Conservation (phyloP, 1,284 basidiomycete species). For the Cryptococcus sp. region DNA sequence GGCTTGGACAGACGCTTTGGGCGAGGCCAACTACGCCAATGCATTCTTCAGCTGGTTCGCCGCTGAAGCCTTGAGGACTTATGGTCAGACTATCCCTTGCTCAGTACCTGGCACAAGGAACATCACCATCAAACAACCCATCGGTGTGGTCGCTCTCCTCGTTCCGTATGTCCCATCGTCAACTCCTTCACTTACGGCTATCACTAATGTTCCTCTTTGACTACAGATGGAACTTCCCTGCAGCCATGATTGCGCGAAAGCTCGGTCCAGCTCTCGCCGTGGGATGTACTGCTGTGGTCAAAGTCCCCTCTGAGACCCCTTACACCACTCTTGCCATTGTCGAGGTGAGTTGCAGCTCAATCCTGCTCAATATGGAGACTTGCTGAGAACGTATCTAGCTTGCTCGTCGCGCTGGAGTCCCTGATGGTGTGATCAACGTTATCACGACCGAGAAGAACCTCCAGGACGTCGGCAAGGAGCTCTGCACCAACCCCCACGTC, state of each 20-base stretch:
- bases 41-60: constrained; percentile 85
- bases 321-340: constrained; percentile 79
- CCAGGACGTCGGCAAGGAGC: constrained; percentile 47
- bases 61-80: constrained; percentile 75
- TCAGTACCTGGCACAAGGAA: constrained; percentile 73
- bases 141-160: constrained; percentile 62
- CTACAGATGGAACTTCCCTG: constrained; percentile 75
- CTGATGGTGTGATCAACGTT: constrained; percentile 92
- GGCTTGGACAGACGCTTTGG: constrained; percentile 75
- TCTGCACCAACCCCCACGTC: constrained; percentile 46
- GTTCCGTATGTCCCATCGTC: constrained; percentile 38
- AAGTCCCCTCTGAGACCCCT: constrained; percentile 94
- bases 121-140: constrained; percentile 89
- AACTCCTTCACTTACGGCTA: no score
- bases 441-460: constrained; percentile 62
- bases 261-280: constrained; percentile 72
- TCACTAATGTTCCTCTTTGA: no score
- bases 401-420: constrained; percentile 81
- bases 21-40: constrained; percentile 76
- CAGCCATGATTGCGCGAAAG: constrained; percentile 72
- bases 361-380: not conserved
- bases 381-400: constrained; percentile 55
- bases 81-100: constrained; percentile 79
- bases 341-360: constrained; percentile 29
- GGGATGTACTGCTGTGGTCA: constrained; percentile 93